Percentiles rank a stretch among this genome's conserved stretches.
Evolutionary conservation across 1,284 basidiomycete species (phyloP).

Genomic region (Pseudozyma sp.): DNA sequence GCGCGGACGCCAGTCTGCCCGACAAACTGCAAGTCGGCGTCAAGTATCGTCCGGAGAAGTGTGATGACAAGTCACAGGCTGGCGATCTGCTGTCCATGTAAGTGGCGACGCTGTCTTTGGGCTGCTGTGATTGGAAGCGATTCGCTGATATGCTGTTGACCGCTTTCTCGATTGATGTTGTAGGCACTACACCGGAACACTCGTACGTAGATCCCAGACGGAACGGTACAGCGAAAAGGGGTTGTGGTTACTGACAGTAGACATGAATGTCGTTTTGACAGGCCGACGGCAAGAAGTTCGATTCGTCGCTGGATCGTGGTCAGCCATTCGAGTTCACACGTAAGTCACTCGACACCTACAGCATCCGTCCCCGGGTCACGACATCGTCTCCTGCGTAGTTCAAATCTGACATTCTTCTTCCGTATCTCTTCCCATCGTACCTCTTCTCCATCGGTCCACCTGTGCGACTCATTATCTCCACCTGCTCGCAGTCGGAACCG

Average conservation of each 20-base stretch:
- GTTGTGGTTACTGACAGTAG: not conserved
- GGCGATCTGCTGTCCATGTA: slow-evolving; percentile 78
- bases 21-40: slow-evolving; percentile 67
- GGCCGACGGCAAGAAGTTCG: slow-evolving; percentile 81
- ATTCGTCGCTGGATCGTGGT: slow-evolving; percentile 77
- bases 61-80: slow-evolving; percentile 74
- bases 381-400: too few species aligned
- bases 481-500: slow-evolving; percentile 75
- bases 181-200: slow-evolving; percentile 77
- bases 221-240: too few species aligned
- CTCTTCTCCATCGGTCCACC: not conserved
- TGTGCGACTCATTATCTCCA: not conserved
- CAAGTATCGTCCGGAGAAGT: slow-evolving; percentile 72
- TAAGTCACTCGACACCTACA: slow-evolving; percentile 13
- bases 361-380: too few species aligned
- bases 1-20: slow-evolving; percentile 39
- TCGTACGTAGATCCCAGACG: slow-evolving; percentile 48
- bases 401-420: too few species aligned
- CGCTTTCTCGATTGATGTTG: too few species aligned
- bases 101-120: slow-evolving; percentile 5
- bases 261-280: not conserved
- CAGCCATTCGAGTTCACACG: slow-evolving; percentile 73
- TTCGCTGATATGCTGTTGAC: slow-evolving; percentile 3
- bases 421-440: not conserved
- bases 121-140: not conserved